Percentiles rank a stretch among this genome's conserved stretches.
Evolutionary conservation across 768 basidiomycete species (phyloP).

Genomic region (Scleroderma bovista): DNA sequence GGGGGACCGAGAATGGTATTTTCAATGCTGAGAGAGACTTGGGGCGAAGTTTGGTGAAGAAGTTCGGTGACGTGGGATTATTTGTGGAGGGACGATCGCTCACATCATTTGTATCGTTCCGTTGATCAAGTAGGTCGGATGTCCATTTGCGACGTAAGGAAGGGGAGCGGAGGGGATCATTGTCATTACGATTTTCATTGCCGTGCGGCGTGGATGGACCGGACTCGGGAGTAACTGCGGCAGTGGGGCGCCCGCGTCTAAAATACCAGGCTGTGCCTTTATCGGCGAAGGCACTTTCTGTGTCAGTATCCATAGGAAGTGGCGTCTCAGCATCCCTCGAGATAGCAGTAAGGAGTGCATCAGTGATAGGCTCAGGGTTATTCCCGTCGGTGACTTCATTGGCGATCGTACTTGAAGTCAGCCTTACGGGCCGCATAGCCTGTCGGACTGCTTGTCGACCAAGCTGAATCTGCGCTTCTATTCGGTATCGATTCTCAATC

Average conservation of each 20-base stretch:
- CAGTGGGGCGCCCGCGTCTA: conserved; percentile 38
- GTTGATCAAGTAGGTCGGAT: conserved; percentile 36
- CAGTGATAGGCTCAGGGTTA: conserved; percentile 19
- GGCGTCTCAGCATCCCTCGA: conserved; percentile 45
- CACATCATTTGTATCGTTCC: conserved; percentile 9
- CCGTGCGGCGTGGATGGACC: conserved; percentile 30
- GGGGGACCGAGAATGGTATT: conserved; percentile 29
- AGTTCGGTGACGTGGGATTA: conserved; percentile 22
- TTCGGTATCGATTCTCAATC: conserved; percentile 82
- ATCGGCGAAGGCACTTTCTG: conserved; percentile 58
- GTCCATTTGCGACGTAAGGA: conserved; percentile 45
- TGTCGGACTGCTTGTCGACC: conserved; percentile 72
- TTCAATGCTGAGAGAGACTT: conserved; percentile 42
- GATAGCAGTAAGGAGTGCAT: conserved; percentile 7
- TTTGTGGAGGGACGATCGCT: neutral
- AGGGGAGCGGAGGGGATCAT: conserved; percentile 38
- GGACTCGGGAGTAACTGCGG: conserved; percentile 22
- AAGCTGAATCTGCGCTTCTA: conserved; percentile 78
- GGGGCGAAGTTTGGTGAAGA: conserved; percentile 39
- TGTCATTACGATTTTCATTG: conserved; percentile 17
- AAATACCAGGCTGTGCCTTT: conserved; percentile 53
- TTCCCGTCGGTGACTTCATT: conserved; percentile 20
- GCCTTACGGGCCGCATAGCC: conserved; percentile 37
- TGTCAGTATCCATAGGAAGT: conserved; percentile 74
- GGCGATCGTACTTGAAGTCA: conserved; percentile 15